Evolutionary conservation across 805 yeast species (phyloP), one percentile per base, ranked within the genome.

Genomic region (Monosporozyma siamensis): DNA sequence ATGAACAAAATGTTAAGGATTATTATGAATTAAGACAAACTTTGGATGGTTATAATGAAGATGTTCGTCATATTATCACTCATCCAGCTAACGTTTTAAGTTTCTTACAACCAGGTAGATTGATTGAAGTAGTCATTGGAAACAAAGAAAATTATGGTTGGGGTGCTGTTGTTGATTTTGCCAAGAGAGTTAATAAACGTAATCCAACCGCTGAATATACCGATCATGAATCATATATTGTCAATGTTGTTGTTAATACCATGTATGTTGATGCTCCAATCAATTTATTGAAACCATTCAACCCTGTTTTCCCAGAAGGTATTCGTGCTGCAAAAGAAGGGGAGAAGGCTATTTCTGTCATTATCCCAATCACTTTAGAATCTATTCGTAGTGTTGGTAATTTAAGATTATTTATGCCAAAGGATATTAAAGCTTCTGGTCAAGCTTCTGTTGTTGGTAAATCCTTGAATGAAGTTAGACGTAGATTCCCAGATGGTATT

Each of bases 171-270:
- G 78, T 84, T 9, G 77, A 78, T 38, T 84, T 80, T 52, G 70
- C 75, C 34, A 89, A 87, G 63, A 74, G 97, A 59, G 64, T 66
- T 38, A 75, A 69, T 54, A 82, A 78, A 55, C 72, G 82, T 57
- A 71, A 74, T 49, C 74, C 76, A 18, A 54, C 72, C 9, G 78
- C 75, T 43, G 68, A 66, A 2, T 86, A 67, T 59, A 71, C 81
- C 14, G 96, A 89, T 52, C 96, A 90, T 60, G 95, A 92, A 58
- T 77, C 95, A 0, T 90, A 87, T 59, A 70, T 92, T 47, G 89
- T 89, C 9, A 84, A 80, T 49, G 97, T 88, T 9, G 76, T 92
- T 44, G 82, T 90, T 3, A 76, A 74, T 55, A 72, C 83, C 2
- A 79, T 82, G 79, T 85, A 78, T 52, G 75, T 74, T 24, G 95